Base-by-base conservation (phyloP, 805 yeast species). In the Candida boidinii region DNA sequence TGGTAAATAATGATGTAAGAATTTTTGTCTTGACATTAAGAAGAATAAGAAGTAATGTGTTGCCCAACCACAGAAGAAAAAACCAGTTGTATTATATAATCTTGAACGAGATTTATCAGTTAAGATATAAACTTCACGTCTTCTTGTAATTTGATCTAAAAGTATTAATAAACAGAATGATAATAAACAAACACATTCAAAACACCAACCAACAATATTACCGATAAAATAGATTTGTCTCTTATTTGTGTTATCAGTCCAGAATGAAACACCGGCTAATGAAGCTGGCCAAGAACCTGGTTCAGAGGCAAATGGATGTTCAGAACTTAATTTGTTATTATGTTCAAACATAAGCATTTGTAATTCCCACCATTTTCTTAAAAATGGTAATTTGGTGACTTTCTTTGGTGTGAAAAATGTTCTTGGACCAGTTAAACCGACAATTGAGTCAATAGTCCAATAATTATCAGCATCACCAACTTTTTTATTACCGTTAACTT, bases 301-400 rank as follows among this genome's bases (percentile, higher is more conserved):
- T 41, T 76, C 78, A 4, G 96, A 86, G 8, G 96, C 95, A 64
- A 84, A 92, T 29, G 98, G 98, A 59, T 92, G 98, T 17, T 83
- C 86, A 12, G 88, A 70, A 2, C 87, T 70, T 43, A 92, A 68
- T 45, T 79, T 77, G 62, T 90, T 92, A 62, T 92, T 92, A 51
- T 88, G 95, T 40, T 76, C 74, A 66, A 92, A 87, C 98, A 92
- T 92, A 39, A 73, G 66, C 20, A 67, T 58, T 62, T 92, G 98
- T 40, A 88, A 66, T 59, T 92, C 97, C 60, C 76, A 64, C 87
- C 95, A 92, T 58, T 92, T 92, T 39, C 65, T 70, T 44, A 85
- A 68, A 64, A 92, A 92, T 36, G 95, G 78, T 30, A 84, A 46
- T 9, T 58, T 56, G 45, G 68, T 76, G 13, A 79, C 68, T 21